Evolutionary conservation across 768 basidiomycete species (phyloP), one percentile per base, ranked within the genome.

Genomic region (Collybiopsis confluens): DNA sequence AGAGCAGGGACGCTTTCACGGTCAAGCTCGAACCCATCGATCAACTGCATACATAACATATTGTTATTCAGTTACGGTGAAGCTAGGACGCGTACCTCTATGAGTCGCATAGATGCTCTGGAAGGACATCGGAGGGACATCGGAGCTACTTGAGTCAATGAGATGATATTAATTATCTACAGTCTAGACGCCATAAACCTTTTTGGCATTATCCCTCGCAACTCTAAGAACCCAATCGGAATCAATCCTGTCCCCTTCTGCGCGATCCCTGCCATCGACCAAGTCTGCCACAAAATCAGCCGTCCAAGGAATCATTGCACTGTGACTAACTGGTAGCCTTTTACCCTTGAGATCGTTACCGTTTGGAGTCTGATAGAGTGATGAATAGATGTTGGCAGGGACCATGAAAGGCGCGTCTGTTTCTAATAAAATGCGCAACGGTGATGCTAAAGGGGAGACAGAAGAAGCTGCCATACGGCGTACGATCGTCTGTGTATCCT

Each of bases 361-460:
- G 20, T 43, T 43, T 24, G 50, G 50, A 52, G 74, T 52, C 5
- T 58, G 58, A 1, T 79, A 73, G 0, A 90, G 67, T 0, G 82
- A 72, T 2, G 68, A 64, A 61, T 90, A 90, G 16, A 93, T 65
- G 55, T 88, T 92, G 0, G 80, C 72, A 0, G 92, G 92, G 0
- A 87, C 77, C 92, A 94, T 93, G 70, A 79, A 94, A 0, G 92
- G 92, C 2, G 90, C 90, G 58, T 94, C 92, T 0, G 92, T 92
- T 67, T 94, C 92, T 2, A 93, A 75, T 0, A 92, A 66, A 44
- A 86, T 80, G 37, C 80, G 75, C 2, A 76, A 65, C 3, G 67
- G 23, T 59, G 51, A 48, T 37, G 54, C 33, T 41, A 44, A 54
- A 28, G 58, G 43, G 1, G 58, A 37, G 0, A 64, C 59, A 57